A percentile compares a stretch with the other conserved stretches of the same genome.
Conservation (phyloP, 2,329 filamentous ascomycete genomes). For the Calonectria multiphialidica region DNA sequence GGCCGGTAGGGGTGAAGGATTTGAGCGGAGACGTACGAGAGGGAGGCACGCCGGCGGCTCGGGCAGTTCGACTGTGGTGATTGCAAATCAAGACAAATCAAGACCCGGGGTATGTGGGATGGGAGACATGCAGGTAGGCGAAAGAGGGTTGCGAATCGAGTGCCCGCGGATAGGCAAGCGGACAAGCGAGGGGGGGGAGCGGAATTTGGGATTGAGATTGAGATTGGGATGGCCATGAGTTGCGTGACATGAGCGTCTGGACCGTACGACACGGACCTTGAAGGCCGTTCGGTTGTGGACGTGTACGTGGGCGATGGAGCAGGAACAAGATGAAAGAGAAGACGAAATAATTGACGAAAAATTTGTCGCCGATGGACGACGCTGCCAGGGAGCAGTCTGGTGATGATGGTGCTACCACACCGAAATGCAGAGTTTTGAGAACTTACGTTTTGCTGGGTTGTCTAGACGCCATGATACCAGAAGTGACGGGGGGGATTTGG, state of each 20-base stretch:
- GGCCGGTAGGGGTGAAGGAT: neutral
- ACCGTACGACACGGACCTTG: slow-evolving; percentile 18
- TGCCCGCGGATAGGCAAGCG: slow-evolving; percentile 12
- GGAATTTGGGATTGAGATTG: slow-evolving; percentile 16
- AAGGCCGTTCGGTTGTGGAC: neutral
- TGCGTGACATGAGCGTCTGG: slow-evolving; percentile 18
- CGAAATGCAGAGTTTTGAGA: slow-evolving; percentile 15
- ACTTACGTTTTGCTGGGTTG: slow-evolving; percentile 27
- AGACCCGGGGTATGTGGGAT: neutral
- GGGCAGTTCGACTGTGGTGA: slow-evolving; percentile 11
- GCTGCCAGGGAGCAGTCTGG: slow-evolving; percentile 18
- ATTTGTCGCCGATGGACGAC: slow-evolving; percentile 10
- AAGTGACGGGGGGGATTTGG: slow-evolving; percentile 11
- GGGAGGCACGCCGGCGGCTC: slow-evolving; percentile 7
- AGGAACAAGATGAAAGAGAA: slow-evolving; percentile 5
- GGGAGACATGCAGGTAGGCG: neutral
- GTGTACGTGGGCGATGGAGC: slow-evolving; percentile 14
- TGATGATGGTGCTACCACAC: slow-evolving; percentile 29
- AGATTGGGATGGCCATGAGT: slow-evolving; percentile 11
- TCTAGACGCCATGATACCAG: slow-evolving; percentile 13
- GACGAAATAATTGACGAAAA: neutral
- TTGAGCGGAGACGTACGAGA: slow-evolving; percentile 11
- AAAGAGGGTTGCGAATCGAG: neutral
- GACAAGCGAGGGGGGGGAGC: neutral
- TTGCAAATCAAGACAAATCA: slow-evolving; percentile 17